Evolutionary conservation across 2,329 filamentous ascomycete genomes (phyloP), one percentile per base, ranked within the genome.

Genomic region (Exophiala bonariae): DNA sequence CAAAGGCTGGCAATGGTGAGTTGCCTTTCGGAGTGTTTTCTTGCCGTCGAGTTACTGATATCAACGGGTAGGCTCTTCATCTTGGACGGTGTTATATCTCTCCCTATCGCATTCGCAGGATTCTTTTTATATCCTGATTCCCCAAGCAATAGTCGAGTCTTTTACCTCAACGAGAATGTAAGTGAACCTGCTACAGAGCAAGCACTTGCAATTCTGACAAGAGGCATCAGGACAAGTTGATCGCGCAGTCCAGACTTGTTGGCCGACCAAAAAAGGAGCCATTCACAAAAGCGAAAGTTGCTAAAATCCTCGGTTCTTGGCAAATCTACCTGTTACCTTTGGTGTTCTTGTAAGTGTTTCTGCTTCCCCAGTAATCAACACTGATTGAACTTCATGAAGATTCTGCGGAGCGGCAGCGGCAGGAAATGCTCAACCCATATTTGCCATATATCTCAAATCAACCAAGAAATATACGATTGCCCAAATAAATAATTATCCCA

Each of bases 61-160:
- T 9, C 28, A 31, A 31, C n/a, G 28, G 9, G 28, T n/a, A 31
- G 28, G 28, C 65, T 81, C 0, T 82, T 82, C 45, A 75, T 82
- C 28, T 76, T 81, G 34, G 77, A 81, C 54, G 75, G 75, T 0
- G 64, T 79, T 30, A 79, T 82, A 51, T 78, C 76, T 1, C n/a
- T 31, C 8, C 28, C 28, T 31, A 31, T 31, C n/a, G 28, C 28
- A 31, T 31, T 31, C 28, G 28, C 28, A 31, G 28, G 28, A n/a
- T 31, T 31, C n/a, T 31, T 31, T n/a, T 9, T 31, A n/a, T 31
- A 31, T 31, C 28, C 28, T n/a, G 28, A 31, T n/a, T 31, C n/a
- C n/a, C 28, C 28, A n/a, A 31, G 9, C 28, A 31, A 31, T n/a
- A 31, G 9, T 31, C 28, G 28, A 31, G 28, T n/a, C 8, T 31